Evolutionary conservation across 2,329 filamentous ascomycete genomes (phyloP), one percentile per base, ranked within the genome.

Genomic region (Microdochium paspali): DNA sequence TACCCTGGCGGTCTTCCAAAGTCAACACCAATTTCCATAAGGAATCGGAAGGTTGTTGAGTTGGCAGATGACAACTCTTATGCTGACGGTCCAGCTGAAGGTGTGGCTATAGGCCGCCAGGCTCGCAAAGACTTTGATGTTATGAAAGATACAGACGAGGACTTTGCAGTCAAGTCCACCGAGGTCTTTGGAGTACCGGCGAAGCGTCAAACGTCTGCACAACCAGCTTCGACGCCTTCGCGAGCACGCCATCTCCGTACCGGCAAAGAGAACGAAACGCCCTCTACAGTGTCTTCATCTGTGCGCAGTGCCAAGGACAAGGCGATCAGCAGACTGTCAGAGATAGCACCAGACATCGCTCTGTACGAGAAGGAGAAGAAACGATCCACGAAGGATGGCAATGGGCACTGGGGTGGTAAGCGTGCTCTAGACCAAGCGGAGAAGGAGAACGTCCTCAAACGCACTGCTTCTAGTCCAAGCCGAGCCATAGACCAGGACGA

Each of bases 281-380:
- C 90, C 0, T 82, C 81, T 0, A 75, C 69, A 1, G 55, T 69
- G 31, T 78, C 84, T 2, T 86, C 82, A 2, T 82, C 84, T 24
- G 87, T 87, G 54, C 84, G 93, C 47, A 93, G 88, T 57, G 91
- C 93, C 13, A 98, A 97, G 63, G 82, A 85, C 35, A 85, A 86
- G 59, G 93, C 93, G 12, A 69, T 85, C n/a, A 79, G 82, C 28
- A 82, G 80, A 53, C 69, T 97, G 7, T 87, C 93, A 47, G 77
- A 80, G 30, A 72, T 91, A 49, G 90, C 87, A 1, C 79, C 84
- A 1, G 93, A 98, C 60, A 90, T 97, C 58, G 85, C 84, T 2
- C 71, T 94, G 26, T 98, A 93, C 59, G 86, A 97, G 60, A 95
- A 93, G 61, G 93, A 98, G 67, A 89, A 80, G 71, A 96, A 95